Evolutionary conservation across 2,329 filamentous ascomycete genomes (phyloP).

Genomic region (Colletotrichum musae): DNA sequence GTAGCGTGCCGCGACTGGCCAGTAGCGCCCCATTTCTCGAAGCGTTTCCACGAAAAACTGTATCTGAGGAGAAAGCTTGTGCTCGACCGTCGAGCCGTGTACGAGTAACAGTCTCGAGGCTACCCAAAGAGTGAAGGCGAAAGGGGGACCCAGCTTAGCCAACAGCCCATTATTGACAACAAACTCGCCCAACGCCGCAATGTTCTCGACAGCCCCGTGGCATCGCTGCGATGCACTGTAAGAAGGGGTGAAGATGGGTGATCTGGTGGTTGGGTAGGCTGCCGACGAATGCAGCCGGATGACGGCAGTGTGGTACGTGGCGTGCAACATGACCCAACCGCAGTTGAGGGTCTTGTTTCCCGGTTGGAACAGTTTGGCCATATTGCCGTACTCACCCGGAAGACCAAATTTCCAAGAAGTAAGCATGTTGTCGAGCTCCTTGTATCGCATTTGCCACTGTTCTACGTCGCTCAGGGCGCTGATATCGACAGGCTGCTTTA

Average conservation of each 20-base stretch:
- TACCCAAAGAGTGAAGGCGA: constrained; percentile 94
- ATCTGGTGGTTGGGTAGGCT: constrained; percentile 90
- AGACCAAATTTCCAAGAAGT: constrained; percentile 88
- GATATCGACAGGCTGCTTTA: constrained; percentile 92
- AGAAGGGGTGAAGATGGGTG: constrained; percentile 89
- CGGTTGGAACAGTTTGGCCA: constrained; percentile 81
- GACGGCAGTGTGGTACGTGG: constrained; percentile 89
- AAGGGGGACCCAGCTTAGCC: constrained; percentile 87
- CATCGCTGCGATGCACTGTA: constrained; percentile 89
- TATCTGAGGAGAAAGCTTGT: constrained; percentile 84
- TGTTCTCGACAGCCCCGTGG: constrained; percentile 85
- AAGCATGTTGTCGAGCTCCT: constrained; percentile 84
- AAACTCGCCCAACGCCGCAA: constrained; percentile 83
- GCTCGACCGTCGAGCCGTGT: constrained; percentile 90
- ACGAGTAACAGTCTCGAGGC: constrained; percentile 89
- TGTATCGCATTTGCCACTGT: constrained; percentile 89
- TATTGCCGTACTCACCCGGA: constrained; percentile 87
- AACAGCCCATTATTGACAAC: constrained; percentile 83
- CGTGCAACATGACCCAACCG: constrained; percentile 92
- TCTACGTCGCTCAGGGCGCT: constrained; percentile 87
- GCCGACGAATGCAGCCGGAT: constrained; percentile 93
- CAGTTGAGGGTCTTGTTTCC: constrained; percentile 81
- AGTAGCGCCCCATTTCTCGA: constrained; percentile 83
- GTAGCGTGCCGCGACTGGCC: constrained; percentile 89
- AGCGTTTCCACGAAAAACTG: constrained; percentile 87